Percentiles rank a stretch among this genome's conserved stretches.
These are phyloP conservation scores for Hanseniaspora thailandica DNA, from an alignment of 805 yeast genomes.

Conservation along the genomic window DNA sequence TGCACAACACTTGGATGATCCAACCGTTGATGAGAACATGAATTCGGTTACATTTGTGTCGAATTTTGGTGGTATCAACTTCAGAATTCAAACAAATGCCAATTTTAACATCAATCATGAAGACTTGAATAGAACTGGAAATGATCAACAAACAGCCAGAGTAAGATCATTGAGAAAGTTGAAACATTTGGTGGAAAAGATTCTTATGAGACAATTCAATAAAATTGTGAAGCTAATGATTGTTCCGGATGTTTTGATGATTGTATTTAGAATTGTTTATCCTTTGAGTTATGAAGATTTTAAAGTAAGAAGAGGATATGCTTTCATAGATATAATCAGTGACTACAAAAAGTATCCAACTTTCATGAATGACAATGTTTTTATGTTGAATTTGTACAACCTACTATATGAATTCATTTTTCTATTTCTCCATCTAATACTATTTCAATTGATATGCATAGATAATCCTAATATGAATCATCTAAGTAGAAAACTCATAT, in stretches of 20 bases:
- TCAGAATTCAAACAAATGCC: conserved; percentile 13
- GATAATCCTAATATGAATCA: conserved; percentile 19
- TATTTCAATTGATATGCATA: conserved; percentile 23
- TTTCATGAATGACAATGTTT: conserved; percentile 25
- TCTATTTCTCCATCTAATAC: conserved; percentile 23
- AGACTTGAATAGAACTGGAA: neutral
- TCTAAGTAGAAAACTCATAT: conserved; percentile 1
- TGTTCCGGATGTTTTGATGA: conserved; percentile 18
- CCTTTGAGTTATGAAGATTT: conserved; percentile 32
- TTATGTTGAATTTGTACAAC: conserved; percentile 26
- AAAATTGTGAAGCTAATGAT: conserved; percentile 27
- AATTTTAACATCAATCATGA: conserved; percentile 4
- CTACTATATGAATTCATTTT: conserved; percentile 24
- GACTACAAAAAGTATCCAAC: conserved; percentile 22
- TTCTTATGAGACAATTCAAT: conserved; percentile 18
- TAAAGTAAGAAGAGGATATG: conserved; percentile 19
- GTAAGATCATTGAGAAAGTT: neutral
- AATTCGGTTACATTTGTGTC: conserved; percentile 7
- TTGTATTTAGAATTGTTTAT: conserved; percentile 23
- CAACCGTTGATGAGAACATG: neutral
- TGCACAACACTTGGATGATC: neutral
- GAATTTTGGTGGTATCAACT: conserved; percentile 13
- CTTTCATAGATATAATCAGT: conserved; percentile 28
- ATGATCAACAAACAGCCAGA: neutral
- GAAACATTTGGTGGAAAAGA: conserved; percentile 1